These are phyloP conservation scores for Penicillium verrucosum DNA, from an alignment of 2,329 filamentous ascomycete species.

Conservation along the genomic window DNA sequence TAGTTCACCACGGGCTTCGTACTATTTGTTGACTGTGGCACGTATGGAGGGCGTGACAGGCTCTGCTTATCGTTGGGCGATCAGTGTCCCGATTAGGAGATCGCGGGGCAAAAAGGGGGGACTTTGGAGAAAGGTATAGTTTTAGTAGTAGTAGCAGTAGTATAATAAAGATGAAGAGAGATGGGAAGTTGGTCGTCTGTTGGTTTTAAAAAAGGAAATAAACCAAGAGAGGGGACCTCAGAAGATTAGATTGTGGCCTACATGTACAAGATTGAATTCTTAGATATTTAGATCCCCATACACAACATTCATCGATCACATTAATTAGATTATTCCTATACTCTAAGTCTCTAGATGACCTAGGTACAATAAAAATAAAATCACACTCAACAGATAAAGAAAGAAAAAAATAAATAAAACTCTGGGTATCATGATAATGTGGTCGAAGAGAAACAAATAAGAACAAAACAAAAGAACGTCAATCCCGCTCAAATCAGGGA, in stretches of 20 bases:
- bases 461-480: conserved; percentile 5
- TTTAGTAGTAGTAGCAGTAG: not conserved
- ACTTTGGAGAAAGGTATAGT: not conserved
- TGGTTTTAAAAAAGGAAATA: not conserved
- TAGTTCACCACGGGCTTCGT: not conserved
- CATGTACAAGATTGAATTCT: not conserved
- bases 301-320: not conserved
- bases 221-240: not conserved
- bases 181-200: not conserved
- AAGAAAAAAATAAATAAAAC: conserved; percentile 8
- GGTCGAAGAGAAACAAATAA: conserved; percentile 3
- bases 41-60: conserved; percentile 2
- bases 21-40: conserved; percentile 1
- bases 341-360: conserved; percentile 3
- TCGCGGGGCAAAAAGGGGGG: conserved; percentile 9
- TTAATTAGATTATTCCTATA: conserved; percentile 1
- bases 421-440: conserved; percentile 23
- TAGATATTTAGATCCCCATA: not conserved
- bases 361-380: not conserved
- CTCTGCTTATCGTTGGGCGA: conserved; percentile 9
- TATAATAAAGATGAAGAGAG: not conserved
- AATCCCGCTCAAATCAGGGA: not conserved
- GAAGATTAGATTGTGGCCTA: too few species aligned
- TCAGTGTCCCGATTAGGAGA: conserved; percentile 6
- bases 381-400: not conserved